phyloP scores from a whole-genome alignment of 345 rosid species.

The Euclidium syriacum region DNA sequence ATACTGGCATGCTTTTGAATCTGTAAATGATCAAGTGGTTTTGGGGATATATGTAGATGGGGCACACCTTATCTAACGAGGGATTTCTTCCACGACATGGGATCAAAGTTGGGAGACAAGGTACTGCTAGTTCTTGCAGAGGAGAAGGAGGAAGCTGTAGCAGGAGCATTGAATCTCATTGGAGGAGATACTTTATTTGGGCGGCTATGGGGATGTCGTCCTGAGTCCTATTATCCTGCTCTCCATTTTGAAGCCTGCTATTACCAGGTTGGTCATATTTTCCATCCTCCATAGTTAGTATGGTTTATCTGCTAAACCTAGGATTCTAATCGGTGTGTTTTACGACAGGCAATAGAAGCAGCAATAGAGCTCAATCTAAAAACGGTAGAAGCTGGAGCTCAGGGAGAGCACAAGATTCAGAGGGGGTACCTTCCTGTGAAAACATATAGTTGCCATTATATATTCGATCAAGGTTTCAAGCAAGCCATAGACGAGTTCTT shows the following conservation, averaged over 20 bases:
- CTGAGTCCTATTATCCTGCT: slow-evolving; percentile 69
- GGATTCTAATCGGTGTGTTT: not conserved
- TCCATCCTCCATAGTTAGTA: not conserved
- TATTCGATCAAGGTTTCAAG: slow-evolving; percentile 55
- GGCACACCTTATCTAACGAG: slow-evolving; percentile 86
- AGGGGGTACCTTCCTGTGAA: slow-evolving; percentile 86
- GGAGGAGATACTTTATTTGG: slow-evolving; percentile 91
- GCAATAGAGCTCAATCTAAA: slow-evolving; percentile 70
- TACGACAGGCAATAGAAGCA: slow-evolving; percentile 80
- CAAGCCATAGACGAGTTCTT: slow-evolving; percentile 65
- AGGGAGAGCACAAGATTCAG: slow-evolving; percentile 95
- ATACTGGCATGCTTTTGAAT: not conserved
- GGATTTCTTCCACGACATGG: slow-evolving; percentile 80
- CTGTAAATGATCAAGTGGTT: not conserved
- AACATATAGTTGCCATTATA: slow-evolving; percentile 91
- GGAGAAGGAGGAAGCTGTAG: slow-evolving; percentile 80
- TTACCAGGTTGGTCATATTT: slow-evolving; percentile 86
- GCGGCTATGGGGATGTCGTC: slow-evolving; percentile 93
- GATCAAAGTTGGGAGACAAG: slow-evolving; percentile 72
- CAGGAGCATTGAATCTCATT: slow-evolving; percentile 90
- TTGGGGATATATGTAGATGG: slow-evolving; percentile 52
- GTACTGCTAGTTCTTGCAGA: slow-evolving; percentile 82
- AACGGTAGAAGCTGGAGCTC: slow-evolving; percentile 97
- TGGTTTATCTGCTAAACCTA: not conserved
- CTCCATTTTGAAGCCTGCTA: slow-evolving; percentile 97